Evolutionary conservation across 2,329 filamentous ascomycete species (phyloP), one percentile per base, ranked within the genome.

Genomic region (Epichloe bromicola): DNA sequence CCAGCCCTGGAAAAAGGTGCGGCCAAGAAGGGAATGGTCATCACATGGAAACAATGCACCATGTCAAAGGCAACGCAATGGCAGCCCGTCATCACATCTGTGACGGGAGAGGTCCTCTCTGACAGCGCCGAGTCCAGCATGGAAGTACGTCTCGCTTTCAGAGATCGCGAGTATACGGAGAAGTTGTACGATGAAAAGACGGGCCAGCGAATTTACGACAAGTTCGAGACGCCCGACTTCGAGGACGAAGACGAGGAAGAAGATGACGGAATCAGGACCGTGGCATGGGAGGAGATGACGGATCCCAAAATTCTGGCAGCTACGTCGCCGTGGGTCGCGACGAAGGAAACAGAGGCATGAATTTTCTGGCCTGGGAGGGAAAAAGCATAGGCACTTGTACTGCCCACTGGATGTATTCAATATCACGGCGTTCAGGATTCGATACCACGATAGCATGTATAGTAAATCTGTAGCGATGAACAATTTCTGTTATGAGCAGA

Each of bases 131-230:
- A 78, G 4, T 68, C 61, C 1, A 55, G 62, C 0, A 62, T 95
- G 15, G 70, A 74, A 20, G 68, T 94, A 4, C 71, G 75, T 11
- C 74, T 95, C 3, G 87, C 88, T 2, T 75, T 75, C 54, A 78
- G 86, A 30, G 86, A 94, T 60, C 71, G 83, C 46, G 67, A 75
- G 12, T 66, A 74, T 5, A 77, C 74, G 49, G 70, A 81, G 55
- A 83, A 78, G 59, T 64, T 68, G 17, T 82, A 81, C 56, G 82
- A 91, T 57, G 74, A 80, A 11, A 67, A 76, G 39, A 83, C 85
- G 0, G 88, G 88, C 0, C 73, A 85, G 54, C 76, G 88, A 10
- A 67, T 88, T 10, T 95, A 91, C 58, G 81, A 77, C 55, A 86
- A 82, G 52, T 93, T 94, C 56, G 88, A 94, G 59, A 81, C 82